These are phyloP conservation scores for thale cress (Arabidopsis thaliana) DNA, from an alignment of 345 rosid genomes.

Conservation along the genomic window TAIR10.1 NC_003070.9:11646001-11646500, in stretches of 20 bases:
- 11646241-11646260: conserved; percentile 15
- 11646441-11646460: neutral
- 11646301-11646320: conserved; percentile 20
- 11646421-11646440: conserved; percentile 26
- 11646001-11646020: too few species aligned
- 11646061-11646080: neutral
- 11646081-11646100: conserved; percentile 12
- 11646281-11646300: neutral
- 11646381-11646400: conserved; percentile 32
- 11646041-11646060: too few species aligned
- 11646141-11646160: too few species aligned
- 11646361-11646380: conserved; percentile 27
- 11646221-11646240: conserved; percentile 10
- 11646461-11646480: conserved; percentile 36
- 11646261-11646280: conserved; percentile 22
- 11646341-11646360: conserved; percentile 19
- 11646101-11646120: neutral
- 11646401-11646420: conserved; percentile 30
- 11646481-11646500: conserved; percentile 35
- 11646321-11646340: conserved; percentile 4
- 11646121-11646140: neutral
- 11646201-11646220: neutral
- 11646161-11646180: too few species aligned
- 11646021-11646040: too few species aligned
- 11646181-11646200: neutral